Base-by-base conservation (phyloP, 2,329 filamentous ascomycete species). In the Calonectria leucothoes region DNA sequence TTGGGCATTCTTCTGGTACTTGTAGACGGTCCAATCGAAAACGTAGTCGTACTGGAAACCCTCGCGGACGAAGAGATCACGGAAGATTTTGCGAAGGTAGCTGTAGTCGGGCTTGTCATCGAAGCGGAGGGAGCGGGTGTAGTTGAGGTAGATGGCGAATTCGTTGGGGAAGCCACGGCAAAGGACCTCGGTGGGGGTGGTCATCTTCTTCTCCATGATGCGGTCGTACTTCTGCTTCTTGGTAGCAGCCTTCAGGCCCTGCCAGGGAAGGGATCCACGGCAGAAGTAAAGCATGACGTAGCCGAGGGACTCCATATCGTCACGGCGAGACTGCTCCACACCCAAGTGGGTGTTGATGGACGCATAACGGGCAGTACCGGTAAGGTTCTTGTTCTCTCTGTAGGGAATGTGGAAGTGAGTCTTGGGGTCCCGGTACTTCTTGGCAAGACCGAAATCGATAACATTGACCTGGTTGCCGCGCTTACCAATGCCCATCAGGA, bases 171-270 rank as follows among this genome's bases (percentile, higher is more conserved):
- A 98, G 79, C 97, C 97, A 85, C 96, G 95, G 93, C 97, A 99
- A 64, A 99, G 94, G 63, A 98, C 96, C 88, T 99, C 96, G 81
- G 96, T 98, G 11, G 97, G 96, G 4, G 97, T 99, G 17, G 97
- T 99, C 97, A 98, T 98, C 95, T 99, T 99, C 93, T 99, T 99
- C 91, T 99, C 97, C 96, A 98, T 98, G 88, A 99, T 99, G 78
- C 96, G 93, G 88, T 99, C 97, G 85, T 99, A 98, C 90, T 99
- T 99, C 89, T 98, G 96, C 93, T 98, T 98, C 93, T 98, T 98
- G 79, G 96, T 98, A 81, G 96, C 96, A 88, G 96, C 96, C 92
- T 98, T 98, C 69, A 98, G 91, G 71, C 97, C 97, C 89, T 99
- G 97, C 97, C 97, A 99, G 75, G 97, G 97, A 71, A 99, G 95